Evolutionary conservation across 1,284 basidiomycete genomes (phyloP).

Genomic region (Butyriboletus appendiculatus): DNA sequence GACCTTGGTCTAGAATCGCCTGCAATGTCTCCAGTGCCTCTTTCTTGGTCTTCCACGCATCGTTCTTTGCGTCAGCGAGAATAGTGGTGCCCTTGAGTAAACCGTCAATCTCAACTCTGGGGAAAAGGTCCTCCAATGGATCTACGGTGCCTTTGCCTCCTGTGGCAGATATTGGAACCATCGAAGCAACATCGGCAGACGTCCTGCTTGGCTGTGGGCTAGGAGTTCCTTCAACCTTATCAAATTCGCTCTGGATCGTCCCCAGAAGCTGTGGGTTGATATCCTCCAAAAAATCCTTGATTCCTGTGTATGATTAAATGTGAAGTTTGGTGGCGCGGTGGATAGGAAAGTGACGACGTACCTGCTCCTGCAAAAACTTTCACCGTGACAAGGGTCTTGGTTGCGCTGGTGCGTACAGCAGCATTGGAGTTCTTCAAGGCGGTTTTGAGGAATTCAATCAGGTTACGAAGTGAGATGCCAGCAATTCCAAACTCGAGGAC

Average conservation of each 20-base stretch:
- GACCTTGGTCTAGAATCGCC: slow-evolving; percentile 83
- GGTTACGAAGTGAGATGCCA: slow-evolving; percentile 79
- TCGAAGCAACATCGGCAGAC: slow-evolving; percentile 70
- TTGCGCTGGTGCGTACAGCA: slow-evolving; percentile 92
- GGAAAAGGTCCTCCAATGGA: slow-evolving; percentile 92
- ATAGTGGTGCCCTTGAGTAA: slow-evolving; percentile 87
- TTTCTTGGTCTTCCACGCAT: slow-evolving; percentile 97
- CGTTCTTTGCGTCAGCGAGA: slow-evolving; percentile 81
- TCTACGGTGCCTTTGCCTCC: slow-evolving; percentile 52
- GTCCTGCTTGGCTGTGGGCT: slow-evolving; percentile 81
- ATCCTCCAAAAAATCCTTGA: slow-evolving; percentile 92
- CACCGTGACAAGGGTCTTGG: slow-evolving; percentile 89
- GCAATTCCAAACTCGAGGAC: slow-evolving; percentile 92
- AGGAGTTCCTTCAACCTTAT: slow-evolving; percentile 83
- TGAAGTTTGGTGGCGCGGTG: background rate
- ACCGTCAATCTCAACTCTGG: slow-evolving; percentile 91
- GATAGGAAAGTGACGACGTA: slow-evolving; percentile 41
- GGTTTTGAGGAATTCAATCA: slow-evolving; percentile 91
- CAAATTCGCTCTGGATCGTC: slow-evolving; percentile 92
- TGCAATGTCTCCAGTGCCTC: slow-evolving; percentile 90
- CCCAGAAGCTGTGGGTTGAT: slow-evolving; percentile 92
- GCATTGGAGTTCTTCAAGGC: slow-evolving; percentile 95
- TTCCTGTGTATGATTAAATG: slow-evolving; percentile 49
- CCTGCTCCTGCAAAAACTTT: slow-evolving; percentile 90
- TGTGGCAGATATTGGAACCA: slow-evolving; percentile 43